phyloP scores from a whole-genome alignment of 345 rosid genomes.

The Cochlearia excelsa region DNA sequence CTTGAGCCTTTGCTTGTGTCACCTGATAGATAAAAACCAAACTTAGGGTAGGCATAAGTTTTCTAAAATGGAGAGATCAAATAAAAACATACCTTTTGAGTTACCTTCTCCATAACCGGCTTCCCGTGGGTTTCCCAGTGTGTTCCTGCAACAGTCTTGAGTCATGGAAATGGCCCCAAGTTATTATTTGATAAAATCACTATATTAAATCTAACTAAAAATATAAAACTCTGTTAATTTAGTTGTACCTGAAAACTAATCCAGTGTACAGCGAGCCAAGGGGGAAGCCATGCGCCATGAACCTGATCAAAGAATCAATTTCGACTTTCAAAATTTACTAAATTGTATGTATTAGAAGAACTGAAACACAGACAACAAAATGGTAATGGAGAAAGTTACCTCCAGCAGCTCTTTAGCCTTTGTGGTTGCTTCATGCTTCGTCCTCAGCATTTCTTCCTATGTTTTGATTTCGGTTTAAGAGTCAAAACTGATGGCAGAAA shows the following conservation, averaged over 20 bases:
- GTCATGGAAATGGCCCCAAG: too few species aligned
- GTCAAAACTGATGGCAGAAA: slow-evolving; percentile 3
- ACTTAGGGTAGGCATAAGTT: slow-evolving; percentile 7
- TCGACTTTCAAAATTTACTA: not conserved
- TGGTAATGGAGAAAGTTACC: slow-evolving; percentile 45
- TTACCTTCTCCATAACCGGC: slow-evolving; percentile 56
- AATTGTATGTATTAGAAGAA: not conserved
- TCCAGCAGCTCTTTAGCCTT: slow-evolving; percentile 66
- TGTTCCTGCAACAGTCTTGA: slow-evolving; percentile 44
- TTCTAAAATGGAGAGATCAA: not conserved
- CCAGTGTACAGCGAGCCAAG: slow-evolving; percentile 71
- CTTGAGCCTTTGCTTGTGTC: slow-evolving; percentile 54
- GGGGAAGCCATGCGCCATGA: slow-evolving; percentile 96
- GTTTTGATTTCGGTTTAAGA: not conserved
- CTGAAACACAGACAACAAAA: not conserved
- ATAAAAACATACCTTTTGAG: slow-evolving; percentile 59
- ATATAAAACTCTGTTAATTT: not conserved
- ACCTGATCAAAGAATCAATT: slow-evolving; percentile 49
- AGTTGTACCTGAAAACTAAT: slow-evolving; percentile 52
- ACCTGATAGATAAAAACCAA: slow-evolving; percentile 40
- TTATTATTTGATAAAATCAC: too few species aligned
- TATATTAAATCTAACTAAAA: too few species aligned
- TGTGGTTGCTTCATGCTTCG: slow-evolving; percentile 70
- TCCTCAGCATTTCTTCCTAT: slow-evolving; percentile 82
- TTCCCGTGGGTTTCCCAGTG: slow-evolving; percentile 78